A percentile compares a stretch with the other conserved stretches of the same genome.
These are phyloP conservation scores for Leucocoprinus sp. DNA, from an alignment of 768 basidiomycete genomes.

Conservation along the genomic window DNA sequence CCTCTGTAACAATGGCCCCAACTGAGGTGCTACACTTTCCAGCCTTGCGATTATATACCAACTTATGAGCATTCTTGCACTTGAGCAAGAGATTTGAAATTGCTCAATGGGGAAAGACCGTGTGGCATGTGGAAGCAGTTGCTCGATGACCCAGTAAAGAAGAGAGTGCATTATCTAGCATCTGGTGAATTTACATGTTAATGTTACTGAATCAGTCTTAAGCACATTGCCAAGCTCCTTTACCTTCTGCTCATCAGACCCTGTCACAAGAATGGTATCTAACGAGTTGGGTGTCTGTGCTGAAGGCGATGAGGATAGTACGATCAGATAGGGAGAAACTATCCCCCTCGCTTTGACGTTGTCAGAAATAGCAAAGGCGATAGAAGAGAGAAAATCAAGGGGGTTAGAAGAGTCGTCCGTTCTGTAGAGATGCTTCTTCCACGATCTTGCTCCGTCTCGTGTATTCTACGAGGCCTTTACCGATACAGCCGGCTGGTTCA, in stretches of 20 bases:
- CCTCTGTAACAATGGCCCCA: no score
- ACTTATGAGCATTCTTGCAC: no score
- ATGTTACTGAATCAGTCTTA: no score
- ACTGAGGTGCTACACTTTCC: no score
- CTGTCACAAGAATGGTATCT: constrained; percentile 51
- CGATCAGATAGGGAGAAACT: constrained; percentile 29
- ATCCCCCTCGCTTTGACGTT: constrained; percentile 14
- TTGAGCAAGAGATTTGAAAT: no score
- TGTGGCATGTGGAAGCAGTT: no score
- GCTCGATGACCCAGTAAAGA: no score
- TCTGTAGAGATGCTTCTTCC: constrained; percentile 46
- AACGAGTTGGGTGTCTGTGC: constrained; percentile 40
- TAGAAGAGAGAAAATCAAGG: constrained; percentile 51
- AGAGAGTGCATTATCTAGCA: no score
- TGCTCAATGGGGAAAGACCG: no score
- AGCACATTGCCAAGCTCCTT: constrained; percentile 50
- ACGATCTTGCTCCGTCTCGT: constrained; percentile 21
- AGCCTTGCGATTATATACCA: no score
- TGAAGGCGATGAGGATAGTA: constrained; percentile 60
- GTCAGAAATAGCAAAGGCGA: constrained; percentile 38
- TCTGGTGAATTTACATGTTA: no score
- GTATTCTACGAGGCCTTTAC: constrained; percentile 26
- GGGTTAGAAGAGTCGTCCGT: constrained; percentile 53
- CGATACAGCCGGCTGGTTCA: constrained; percentile 50
- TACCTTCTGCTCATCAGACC: constrained; percentile 51